Evolutionary conservation across 208 protist species (phyloP).

Genomic region (Leptomonas seymouri): DNA sequence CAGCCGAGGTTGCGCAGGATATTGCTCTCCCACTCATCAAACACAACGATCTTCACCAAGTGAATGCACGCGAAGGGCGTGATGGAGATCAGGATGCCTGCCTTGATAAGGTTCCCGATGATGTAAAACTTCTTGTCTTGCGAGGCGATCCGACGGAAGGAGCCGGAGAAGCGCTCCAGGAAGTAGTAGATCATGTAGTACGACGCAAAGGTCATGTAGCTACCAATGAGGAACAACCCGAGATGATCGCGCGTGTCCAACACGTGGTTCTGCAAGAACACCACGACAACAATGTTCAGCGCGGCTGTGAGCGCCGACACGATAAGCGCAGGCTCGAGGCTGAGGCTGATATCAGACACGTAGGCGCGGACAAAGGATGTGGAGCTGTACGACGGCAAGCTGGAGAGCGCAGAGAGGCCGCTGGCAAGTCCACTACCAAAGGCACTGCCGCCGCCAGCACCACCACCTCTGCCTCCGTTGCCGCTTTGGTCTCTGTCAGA

Average conservation of each 20-base stretch:
- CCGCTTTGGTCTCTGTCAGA: constrained; percentile 1
- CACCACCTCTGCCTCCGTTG: too few relatives aligned
- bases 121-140: constrained; percentile 94
- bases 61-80: constrained; percentile 85
- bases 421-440: constrained; percentile 12
- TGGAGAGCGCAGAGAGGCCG: constrained; percentile 31
- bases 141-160: constrained; percentile 80
- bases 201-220: constrained; percentile 84
- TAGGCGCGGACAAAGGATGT: constrained; percentile 89
- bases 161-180: constrained; percentile 72
- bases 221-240: constrained; percentile 86
- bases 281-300: constrained; percentile 71
- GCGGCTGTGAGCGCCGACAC: constrained; percentile 65
- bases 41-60: constrained; percentile 82
- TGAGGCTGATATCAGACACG: constrained; percentile 75
- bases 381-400: constrained; percentile 70
- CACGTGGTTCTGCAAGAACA: constrained; percentile 86
- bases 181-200: constrained; percentile 93
- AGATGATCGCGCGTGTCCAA: constrained; percentile 87
- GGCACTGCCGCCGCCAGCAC: too few relatives aligned
- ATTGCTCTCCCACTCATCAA: constrained; percentile 85
- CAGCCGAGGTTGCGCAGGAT: constrained; percentile 91
- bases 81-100: constrained; percentile 87
- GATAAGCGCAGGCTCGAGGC: constrained; percentile 65
- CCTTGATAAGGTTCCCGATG: constrained; percentile 92